Base-by-base conservation (phyloP, 2,329 filamentous ascomycete genomes). In the Orbilia ellipsospora region DNA sequence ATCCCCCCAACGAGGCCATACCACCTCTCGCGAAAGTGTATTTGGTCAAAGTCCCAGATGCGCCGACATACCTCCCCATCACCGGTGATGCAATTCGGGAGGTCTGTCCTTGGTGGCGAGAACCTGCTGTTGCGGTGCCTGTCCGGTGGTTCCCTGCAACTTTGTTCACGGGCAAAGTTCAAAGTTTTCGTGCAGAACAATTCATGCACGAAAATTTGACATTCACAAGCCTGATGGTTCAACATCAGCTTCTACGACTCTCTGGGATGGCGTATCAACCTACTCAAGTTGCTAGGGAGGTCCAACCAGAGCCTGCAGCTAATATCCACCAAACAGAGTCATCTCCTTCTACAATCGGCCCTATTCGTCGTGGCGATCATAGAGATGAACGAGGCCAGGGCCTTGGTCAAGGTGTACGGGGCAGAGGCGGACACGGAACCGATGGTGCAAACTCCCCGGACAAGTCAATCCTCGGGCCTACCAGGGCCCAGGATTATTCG, bases 171-270 rank as follows among this genome's bases (percentile, higher is more conserved):
- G 57, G 44, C 4, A 4, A 61, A 2, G 42, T 61, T 18, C 57
- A 61, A 18, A 8, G 50, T 20, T 61, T 61, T n/a, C 57, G 44
- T 31, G 20, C 44, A 40, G 57, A 61, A 18, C 44, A 61, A 36
- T 50, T 61, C 16, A 42, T 61, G 15, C 57, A 61, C 26, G 20
- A 50, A 36, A 10, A 16, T 31, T 12, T 15, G 7, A 20, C 10
- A 31, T 20, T 12, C 57, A 61, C 57, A 1, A n/a, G 15, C 12
- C 1, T 15, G 4, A 13, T 61, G 6, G 15, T 61, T 18, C 2
- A 16, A 8, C 20, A 61, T 20, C 57, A 61, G 12, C 23, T 50
- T 4, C 7, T 4, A 8, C 12, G 54, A 2, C 6, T 28, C 2
- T 13, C 15, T 20, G 31, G 8, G 12, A 7, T n/a, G 8, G 44